These are phyloP conservation scores for Xylaria sp. DNA, from an alignment of 2,329 filamentous ascomycete species.

Conservation along the genomic window DNA sequence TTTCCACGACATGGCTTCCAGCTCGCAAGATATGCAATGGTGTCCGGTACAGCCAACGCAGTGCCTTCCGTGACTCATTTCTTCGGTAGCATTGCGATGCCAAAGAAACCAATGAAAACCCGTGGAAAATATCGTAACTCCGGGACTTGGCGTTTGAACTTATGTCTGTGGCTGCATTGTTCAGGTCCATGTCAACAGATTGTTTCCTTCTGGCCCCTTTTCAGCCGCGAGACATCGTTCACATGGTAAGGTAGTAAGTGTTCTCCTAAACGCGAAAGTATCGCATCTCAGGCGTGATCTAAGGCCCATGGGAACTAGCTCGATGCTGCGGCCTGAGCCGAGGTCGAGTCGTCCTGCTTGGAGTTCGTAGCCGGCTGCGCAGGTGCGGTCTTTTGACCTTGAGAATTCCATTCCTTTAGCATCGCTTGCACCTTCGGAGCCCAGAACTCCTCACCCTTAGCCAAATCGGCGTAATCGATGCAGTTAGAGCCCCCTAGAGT, in stretches of 20 bases:
- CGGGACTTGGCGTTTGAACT: neutral
- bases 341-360: constrained; percentile 9
- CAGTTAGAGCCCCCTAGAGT: constrained; percentile 64
- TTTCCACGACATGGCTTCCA: neutral
- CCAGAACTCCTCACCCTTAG: constrained; percentile 75
- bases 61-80: neutral
- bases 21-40: neutral
- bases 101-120: neutral
- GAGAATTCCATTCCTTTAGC: constrained; percentile 40
- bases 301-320: neutral
- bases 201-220: neutral
- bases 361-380: constrained; percentile 16
- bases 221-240: neutral
- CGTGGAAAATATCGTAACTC: neutral
- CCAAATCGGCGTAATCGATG: constrained; percentile 71
- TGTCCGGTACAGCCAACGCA: neutral
- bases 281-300: no score
- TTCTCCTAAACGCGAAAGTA: neutral
- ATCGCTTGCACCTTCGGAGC: constrained; percentile 62
- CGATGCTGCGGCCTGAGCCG: neutral
- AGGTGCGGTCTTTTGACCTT: constrained; percentile 5
- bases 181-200: neutral
- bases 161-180: neutral
- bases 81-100: neutral
- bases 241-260: neutral